Conservation (phyloP, 2,329 filamentous ascomycete genomes). For the Fusarium acutatum region DNA sequence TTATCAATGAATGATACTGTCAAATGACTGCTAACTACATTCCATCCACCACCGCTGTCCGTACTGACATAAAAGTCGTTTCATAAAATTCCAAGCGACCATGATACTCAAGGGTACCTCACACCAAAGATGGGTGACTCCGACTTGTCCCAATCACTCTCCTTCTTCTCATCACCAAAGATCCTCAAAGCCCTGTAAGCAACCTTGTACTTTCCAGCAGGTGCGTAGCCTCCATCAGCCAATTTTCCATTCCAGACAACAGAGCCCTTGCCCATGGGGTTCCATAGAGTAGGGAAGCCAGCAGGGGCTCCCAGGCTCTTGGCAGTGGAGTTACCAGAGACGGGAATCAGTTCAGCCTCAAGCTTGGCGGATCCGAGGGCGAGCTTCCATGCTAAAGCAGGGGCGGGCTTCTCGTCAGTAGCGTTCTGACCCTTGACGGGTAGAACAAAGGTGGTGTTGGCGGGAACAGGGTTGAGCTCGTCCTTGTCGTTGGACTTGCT, state of each 20-base stretch:
- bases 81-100: not conserved
- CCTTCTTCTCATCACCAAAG: slow-evolving; percentile 57
- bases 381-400: slow-evolving; percentile 52
- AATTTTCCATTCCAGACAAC: slow-evolving; percentile 57
- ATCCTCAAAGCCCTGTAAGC: slow-evolving; percentile 58
- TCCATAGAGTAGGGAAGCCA: slow-evolving; percentile 50
- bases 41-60: not conserved
- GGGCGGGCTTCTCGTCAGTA: slow-evolving; percentile 43
- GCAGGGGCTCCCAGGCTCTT: slow-evolving; percentile 19
- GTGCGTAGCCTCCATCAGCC: slow-evolving; percentile 56
- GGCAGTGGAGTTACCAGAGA: slow-evolving; percentile 24
- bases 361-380: slow-evolving; percentile 56
- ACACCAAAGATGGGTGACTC: slow-evolving; percentile 55
- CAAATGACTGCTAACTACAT: not conserved
- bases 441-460: slow-evolving; percentile 52
- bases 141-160: slow-evolving; percentile 56
- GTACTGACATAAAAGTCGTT: not conserved
- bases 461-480: slow-evolving; percentile 34
- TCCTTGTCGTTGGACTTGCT: slow-evolving; percentile 46
- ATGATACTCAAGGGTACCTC: slow-evolving; percentile 45
- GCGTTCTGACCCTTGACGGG: slow-evolving; percentile 48
- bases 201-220: slow-evolving; percentile 60
- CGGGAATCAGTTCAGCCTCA: slow-evolving; percentile 54
- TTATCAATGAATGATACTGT: not conserved
- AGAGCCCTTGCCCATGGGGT: slow-evolving; percentile 33